Percentiles rank a stretch among this genome's conserved stretches.
Conservation (phyloP, 2,329 filamentous ascomycete genomes). For the Fusarium redolens region DNA sequence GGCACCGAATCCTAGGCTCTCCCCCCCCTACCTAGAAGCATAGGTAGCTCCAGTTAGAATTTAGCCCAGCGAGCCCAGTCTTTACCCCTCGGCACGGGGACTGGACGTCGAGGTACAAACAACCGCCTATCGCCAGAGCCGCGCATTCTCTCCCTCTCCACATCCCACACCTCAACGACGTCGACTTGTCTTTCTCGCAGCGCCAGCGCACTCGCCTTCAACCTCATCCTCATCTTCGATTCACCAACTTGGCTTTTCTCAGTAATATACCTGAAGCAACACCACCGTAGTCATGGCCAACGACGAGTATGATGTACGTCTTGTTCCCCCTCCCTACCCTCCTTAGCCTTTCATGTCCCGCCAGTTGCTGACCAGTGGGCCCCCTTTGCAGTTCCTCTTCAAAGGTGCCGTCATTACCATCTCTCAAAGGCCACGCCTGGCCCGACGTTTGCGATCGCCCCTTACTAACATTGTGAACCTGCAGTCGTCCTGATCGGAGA, state of each 20-base stretch:
- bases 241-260: conserved; percentile 20
- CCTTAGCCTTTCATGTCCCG: conserved; percentile 33
- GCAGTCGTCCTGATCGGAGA: conserved; percentile 98
- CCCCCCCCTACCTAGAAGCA: conserved; percentile 25
- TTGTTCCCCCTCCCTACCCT: conserved; percentile 22
- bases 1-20: conserved; percentile 5
- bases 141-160: conserved; percentile 50
- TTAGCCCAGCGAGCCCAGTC: conserved; percentile 14
- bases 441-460: conserved; percentile 21
- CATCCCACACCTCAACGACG: conserved; percentile 47
- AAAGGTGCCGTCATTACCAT: conserved; percentile 75
- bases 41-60: conserved; percentile 20
- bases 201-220: conserved; percentile 38
- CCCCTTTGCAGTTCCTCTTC: conserved; percentile 86
- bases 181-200: conserved; percentile 42
- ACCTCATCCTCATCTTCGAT: conserved; percentile 31
- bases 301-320: conserved; percentile 99
- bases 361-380: conserved; percentile 49
- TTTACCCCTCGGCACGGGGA: conserved; percentile 46
- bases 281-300: conserved; percentile 83
- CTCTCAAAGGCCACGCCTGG: conserved; percentile 28
- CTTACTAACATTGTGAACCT: conserved; percentile 48
- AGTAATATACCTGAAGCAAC: conserved; percentile 29
- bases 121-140: conserved; percentile 48
- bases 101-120: conserved; percentile 38